Evolutionary conservation across 1,284 basidiomycete species (phyloP).

Genomic region (Cerioporus squamosus): DNA sequence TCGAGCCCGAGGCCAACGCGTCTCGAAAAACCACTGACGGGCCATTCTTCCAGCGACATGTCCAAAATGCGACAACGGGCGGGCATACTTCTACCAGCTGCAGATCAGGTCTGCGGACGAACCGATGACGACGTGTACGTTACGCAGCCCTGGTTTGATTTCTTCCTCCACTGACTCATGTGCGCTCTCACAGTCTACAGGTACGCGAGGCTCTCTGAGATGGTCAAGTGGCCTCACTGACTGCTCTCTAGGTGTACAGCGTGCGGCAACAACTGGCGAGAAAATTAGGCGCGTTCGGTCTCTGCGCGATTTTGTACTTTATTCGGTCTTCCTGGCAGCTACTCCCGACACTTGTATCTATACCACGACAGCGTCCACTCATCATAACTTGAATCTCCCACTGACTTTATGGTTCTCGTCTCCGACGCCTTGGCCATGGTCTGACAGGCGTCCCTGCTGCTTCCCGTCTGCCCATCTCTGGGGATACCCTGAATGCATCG

Average conservation of each 20-base stretch:
- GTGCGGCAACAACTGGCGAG: conserved; percentile 65
- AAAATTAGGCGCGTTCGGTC: conserved; percentile 45
- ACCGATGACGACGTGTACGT: conserved; percentile 95
- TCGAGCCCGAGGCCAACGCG: too few relatives aligned
- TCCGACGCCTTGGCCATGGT: too few relatives aligned
- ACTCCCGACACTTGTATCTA: neutral
- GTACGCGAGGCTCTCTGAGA: conserved; percentile 20
- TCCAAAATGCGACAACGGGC: conserved; percentile 87
- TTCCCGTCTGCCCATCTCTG: neutral
- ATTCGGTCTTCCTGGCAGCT: neutral
- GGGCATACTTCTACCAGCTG: conserved; percentile 95
- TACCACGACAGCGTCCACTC: neutral
- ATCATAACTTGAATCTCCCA: neutral
- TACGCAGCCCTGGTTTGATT: neutral
- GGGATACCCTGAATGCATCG: neutral
- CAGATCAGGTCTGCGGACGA: conserved; percentile 97
- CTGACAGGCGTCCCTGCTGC: too few relatives aligned
- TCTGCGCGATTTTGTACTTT: neutral
- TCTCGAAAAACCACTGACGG: neutral
- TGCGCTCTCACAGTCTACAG: conserved; percentile 36
- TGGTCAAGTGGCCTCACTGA: neutral
- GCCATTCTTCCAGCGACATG: conserved; percentile 60
- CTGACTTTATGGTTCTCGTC: neutral
- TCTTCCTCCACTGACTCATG: neutral
- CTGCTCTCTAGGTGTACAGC: conserved; percentile 49